Evolutionary conservation across 2,329 filamentous ascomycete species (phyloP).

Genomic region (Fusarium tricinctum): DNA sequence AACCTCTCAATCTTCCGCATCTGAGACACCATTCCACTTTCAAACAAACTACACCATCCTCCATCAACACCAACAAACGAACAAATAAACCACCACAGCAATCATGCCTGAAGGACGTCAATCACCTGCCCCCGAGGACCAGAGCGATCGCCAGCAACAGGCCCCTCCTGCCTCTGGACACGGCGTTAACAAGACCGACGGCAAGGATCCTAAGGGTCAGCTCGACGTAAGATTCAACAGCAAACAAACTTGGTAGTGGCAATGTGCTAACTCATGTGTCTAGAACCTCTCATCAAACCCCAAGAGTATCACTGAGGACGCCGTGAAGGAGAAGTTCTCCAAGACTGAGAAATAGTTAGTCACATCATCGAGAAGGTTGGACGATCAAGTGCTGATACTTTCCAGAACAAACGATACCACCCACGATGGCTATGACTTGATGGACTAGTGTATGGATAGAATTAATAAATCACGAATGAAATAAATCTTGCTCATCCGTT

Average conservation of each 20-base stretch:
- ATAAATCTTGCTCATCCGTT: neutral
- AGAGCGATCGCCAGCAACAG: constrained; percentile 74
- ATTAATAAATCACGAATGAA: constrained; percentile 29
- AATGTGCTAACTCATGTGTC: constrained; percentile 9
- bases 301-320: constrained; percentile 72
- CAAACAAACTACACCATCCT: constrained; percentile 3
- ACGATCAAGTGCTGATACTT: neutral
- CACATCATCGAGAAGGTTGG: rapidly evolving
- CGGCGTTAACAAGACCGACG: constrained; percentile 65
- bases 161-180: constrained; percentile 70
- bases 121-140: constrained; percentile 80
- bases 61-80: constrained; percentile 9
- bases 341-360: constrained; percentile 58
- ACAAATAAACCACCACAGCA: constrained; percentile 43
- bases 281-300: constrained; percentile 75
- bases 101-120: constrained; percentile 82
- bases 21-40: constrained; percentile 5
- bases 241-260: no score
- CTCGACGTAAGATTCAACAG: constrained; percentile 59
- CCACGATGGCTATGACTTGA: constrained; percentile 19
- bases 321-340: constrained; percentile 70
- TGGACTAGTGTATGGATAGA: constrained; percentile 23
- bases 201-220: constrained; percentile 65
- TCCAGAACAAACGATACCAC: constrained; percentile 12
- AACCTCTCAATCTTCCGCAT: constrained; percentile 8